A percentile compares a stretch with the other conserved stretches of the same genome.
Conservation (phyloP, 208 protist genomes). For the Acanthamoeba comandoni region DNA sequence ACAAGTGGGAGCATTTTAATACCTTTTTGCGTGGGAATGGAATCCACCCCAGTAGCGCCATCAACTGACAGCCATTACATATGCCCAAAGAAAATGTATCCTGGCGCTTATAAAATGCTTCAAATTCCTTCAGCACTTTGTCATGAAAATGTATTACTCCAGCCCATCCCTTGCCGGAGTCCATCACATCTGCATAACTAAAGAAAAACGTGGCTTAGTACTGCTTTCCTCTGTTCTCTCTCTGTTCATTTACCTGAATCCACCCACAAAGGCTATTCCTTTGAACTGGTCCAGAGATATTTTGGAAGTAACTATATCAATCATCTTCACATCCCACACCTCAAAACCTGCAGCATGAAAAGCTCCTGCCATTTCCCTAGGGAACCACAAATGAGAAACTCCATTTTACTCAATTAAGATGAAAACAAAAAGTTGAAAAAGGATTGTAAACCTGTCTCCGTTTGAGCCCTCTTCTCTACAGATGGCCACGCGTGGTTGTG, state of each 20-base stretch:
- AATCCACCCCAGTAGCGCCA: slow-evolving; percentile 88
- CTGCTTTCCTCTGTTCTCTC: background rate
- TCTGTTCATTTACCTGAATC: slow-evolving; percentile 81
- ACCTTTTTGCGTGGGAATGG: slow-evolving; percentile 66
- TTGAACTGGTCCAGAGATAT: slow-evolving; percentile 82
- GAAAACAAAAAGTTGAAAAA: background rate
- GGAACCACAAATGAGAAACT: background rate
- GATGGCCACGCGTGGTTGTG: slow-evolving; percentile 47
- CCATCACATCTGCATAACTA: slow-evolving; percentile 88
- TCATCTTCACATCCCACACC: slow-evolving; percentile 86
- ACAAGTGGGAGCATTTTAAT: too few relatives aligned
- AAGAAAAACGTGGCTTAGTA: background rate
- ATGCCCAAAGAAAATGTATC: slow-evolving; percentile 86
- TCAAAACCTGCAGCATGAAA: slow-evolving; percentile 87
- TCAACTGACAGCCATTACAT: slow-evolving; percentile 89
- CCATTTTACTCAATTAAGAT: background rate
- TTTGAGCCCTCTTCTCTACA: slow-evolving; percentile 87
- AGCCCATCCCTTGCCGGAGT: slow-evolving; percentile 89
- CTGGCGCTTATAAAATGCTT: slow-evolving; percentile 79
- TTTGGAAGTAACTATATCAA: slow-evolving; percentile 79
- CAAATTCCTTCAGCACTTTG: slow-evolving; percentile 80
- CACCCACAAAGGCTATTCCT: slow-evolving; percentile 89
- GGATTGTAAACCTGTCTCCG: slow-evolving; percentile 79
- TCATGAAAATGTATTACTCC: slow-evolving; percentile 77
- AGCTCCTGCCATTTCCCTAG: slow-evolving; percentile 85